Base-by-base conservation (phyloP, 83 land plant genomes). In the Picea abies region DNA sequence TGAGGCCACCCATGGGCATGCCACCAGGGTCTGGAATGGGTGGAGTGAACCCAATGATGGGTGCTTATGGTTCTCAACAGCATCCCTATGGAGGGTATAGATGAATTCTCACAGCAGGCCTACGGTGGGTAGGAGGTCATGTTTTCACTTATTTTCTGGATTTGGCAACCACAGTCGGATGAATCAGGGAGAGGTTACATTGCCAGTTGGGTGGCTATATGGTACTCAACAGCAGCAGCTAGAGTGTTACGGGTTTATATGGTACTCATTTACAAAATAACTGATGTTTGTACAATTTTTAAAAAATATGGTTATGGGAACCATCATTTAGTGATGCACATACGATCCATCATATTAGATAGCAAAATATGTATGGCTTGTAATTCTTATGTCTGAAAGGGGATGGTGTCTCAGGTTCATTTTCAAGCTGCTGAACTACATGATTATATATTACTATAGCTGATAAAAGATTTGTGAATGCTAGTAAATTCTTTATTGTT, bases 1-100 rank as follows among this genome's bases (percentile, higher is more conserved):
- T 87, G 85, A 83, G 80, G 79, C 88, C 85, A 3, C 78, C 82
- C 9, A 80, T 60, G 22, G 81, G 81, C 23, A 60, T 78, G 66
- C 86, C 83, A 12, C 83, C 88, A 16, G 83, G 88, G n/a, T 15
- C 83, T 29, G 83, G 80, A 26, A 80, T 85, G 63, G 90, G 90
- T 23, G 86, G 76, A 29, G 90, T 92, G 83, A 89, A 89, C 23
- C 88, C 90, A 44, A 88, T 82, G 88, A 84, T 85, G 87, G 95
- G 95, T 19, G 85, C 85, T 39, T 83, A 83, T 78, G 83, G 87
- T 70, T 78, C 82, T 73, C 83, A 88, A 41, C 97, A 93, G 70
- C 93, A 89, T 47, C 89, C 85, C 61, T 92, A 92, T 84, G 85
- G 87, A 66, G 44, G 79, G 2, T 56, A 56, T 56, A 56, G 60